phyloP scores from a whole-genome alignment of 208 protist species.

The Trypanosoma vivax region DNA sequence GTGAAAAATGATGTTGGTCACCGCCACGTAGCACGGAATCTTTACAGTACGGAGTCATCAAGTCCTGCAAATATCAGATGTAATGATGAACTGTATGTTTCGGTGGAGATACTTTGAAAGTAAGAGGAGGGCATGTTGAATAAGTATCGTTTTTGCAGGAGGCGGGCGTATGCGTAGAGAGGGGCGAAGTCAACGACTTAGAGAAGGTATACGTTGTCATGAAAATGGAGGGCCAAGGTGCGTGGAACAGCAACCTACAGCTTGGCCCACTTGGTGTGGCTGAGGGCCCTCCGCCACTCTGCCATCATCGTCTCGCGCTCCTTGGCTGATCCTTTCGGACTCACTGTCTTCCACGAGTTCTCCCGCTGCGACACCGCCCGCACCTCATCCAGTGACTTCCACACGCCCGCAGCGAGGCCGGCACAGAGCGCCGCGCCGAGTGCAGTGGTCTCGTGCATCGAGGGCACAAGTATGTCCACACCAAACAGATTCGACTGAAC shows the following conservation, averaged over 20 bases:
- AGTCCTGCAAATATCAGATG: too few relatives aligned
- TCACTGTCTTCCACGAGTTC: slow-evolving; percentile 25
- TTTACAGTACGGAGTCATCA: too few relatives aligned
- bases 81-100: too few relatives aligned
- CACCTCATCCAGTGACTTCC: slow-evolving; percentile 58
- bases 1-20: too few relatives aligned
- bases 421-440: slow-evolving; percentile 76
- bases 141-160: too few relatives aligned
- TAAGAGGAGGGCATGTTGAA: too few relatives aligned
- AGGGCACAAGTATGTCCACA: slow-evolving; percentile 53
- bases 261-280: slow-evolving; percentile 60
- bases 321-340: slow-evolving; percentile 16
- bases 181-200: slow-evolving; percentile 4
- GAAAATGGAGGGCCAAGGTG: too few relatives aligned
- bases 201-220: slow-evolving; percentile 1
- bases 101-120: too few relatives aligned
- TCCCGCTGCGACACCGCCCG: slow-evolving; percentile 19
- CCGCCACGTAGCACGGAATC: too few relatives aligned
- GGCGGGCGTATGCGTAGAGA: slow-evolving; percentile 1
- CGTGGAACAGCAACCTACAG: slow-evolving; percentile 37
- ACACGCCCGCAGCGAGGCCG: slow-evolving; percentile 51
- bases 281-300: slow-evolving; percentile 49
- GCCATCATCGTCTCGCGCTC: slow-evolving; percentile 24
- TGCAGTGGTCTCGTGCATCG: slow-evolving; percentile 70
- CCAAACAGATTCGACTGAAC: slow-evolving; percentile 91